Percentiles rank a stretch among this genome's conserved stretches.
Conservation (phyloP, 1,284 basidiomycete species). For the Pseudozyma tsukubaensis region DNA sequence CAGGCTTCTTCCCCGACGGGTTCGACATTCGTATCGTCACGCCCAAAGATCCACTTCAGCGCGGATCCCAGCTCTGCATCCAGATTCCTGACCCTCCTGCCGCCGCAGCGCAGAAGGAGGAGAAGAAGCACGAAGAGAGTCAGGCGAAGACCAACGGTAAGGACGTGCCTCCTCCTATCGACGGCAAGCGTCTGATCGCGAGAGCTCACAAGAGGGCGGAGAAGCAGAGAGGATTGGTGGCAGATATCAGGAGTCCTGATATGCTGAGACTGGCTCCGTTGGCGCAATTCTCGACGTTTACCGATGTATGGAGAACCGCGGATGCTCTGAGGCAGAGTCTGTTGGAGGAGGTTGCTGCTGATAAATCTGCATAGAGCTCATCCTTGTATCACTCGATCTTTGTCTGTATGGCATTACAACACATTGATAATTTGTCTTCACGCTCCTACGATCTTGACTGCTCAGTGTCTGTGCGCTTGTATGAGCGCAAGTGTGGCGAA, state of each 20-base stretch:
- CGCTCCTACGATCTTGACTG: no score
- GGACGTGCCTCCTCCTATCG: constrained; percentile 56
- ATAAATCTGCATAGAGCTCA: constrained; percentile 1
- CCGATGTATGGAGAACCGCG: constrained; percentile 61
- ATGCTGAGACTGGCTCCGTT: constrained; percentile 64
- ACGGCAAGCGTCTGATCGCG: constrained; percentile 47
- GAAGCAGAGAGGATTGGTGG: constrained; percentile 55
- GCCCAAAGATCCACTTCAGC: constrained; percentile 52
- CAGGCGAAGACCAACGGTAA: constrained; percentile 16
- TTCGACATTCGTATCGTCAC: constrained; percentile 57
- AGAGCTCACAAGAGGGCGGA: constrained; percentile 55
- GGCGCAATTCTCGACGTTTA: constrained; percentile 60
- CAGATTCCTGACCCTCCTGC: constrained; percentile 47
- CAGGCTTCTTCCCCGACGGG: constrained; percentile 52
- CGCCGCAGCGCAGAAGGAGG: not conserved
- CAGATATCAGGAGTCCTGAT: constrained; percentile 62
- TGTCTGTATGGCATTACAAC: no score
- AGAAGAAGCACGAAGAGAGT: constrained; percentile 1
- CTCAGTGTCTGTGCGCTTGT: no score
- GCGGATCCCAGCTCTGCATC: constrained; percentile 62
- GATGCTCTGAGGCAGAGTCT: constrained; percentile 49
- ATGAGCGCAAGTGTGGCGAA: no score
- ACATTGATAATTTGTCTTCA: no score
- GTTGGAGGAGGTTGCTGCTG: constrained; percentile 33
- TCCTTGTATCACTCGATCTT: no score